Base-by-base conservation (phyloP, 768 basidiomycete genomes). In the Amanita fuliginea region DNA sequence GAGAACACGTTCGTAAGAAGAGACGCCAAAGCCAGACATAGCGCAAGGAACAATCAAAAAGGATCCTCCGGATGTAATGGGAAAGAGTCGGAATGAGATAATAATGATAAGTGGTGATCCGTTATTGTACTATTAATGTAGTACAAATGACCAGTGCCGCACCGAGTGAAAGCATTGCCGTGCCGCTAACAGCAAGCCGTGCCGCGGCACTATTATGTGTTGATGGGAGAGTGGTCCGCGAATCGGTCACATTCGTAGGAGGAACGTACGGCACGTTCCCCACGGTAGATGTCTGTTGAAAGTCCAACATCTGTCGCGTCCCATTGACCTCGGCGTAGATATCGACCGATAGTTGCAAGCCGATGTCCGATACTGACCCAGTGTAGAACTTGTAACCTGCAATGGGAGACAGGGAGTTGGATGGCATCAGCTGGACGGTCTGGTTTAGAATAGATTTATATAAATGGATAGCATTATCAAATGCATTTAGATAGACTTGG, bases 341-440 rank as follows among this genome's bases (percentile, higher is more conserved):
- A 52, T 67, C 66, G 22, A 64, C 48, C 13, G 61, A 62, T 6
- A 66, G 50, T 47, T 65, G 61, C 44, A 57, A 58, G 10, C 62
- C 64, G n/a, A 53, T 43, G 34, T 62, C 61, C n/a, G 57, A 42
- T 14, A 65, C 47, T 11, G 49, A 47, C 37, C 52, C 62, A 11
- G 57, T 52, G 42, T 66, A 68, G 52, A 65, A 61, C 28, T 55
- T 57, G 52, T 68, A 68, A 42, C 65, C 66, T 18, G 57, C 41
- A 2, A 45, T 54, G 9, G 64, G 51, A 13, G 57, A 49, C 9
- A 60, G 46, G 28, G 58, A 53, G 28, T 56, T 53, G 42, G 61
- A 56, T 36, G 52, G 59, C 24, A 57, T 43, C 16, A 67, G 57
- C 30, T 62, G 58, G 16, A 62, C 42, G 9, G 63, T 65, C 18